Evolutionary conservation across 2,329 filamentous ascomycete genomes (phyloP), one percentile per base, ranked within the genome.

Genomic region (Ascochyta pisi): DNA sequence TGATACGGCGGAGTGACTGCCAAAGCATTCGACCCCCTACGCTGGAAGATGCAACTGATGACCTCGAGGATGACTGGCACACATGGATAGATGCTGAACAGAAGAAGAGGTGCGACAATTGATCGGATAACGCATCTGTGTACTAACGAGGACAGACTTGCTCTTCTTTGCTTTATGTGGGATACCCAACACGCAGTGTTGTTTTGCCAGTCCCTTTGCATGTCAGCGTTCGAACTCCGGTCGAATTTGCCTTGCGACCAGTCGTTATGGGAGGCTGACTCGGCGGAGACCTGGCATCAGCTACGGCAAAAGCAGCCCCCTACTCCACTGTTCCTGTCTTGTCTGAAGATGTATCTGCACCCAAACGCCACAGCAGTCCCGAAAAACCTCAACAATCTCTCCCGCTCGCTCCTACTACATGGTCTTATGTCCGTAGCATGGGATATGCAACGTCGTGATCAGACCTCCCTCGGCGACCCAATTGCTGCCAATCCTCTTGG

Each of bases 191-290:
- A 88, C 57, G 85, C 85, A 0, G 84, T 87, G 0, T 76, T 88
- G 0, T 88, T 88, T 67, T 87, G 84, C n/a, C 85, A 88, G 64
- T 86, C 83, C 4, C 78, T 88, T 0, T 88, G 85, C 70, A 88
- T 88, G 85, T 87, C 84, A 1, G 83, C 85, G 0, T 87, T 87
- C 45, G 85, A 88, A 62, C 77, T 89, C 1, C 80, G 84, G 0
- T 79, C 84, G 0, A 77, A 79, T 2, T 68, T 88, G 2, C 86
- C 85, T 0, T 87, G 83, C 62, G 77, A 80, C 37, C 78, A 84
- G 45, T 67, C 76, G 0, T 63, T 82, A 0, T 89, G 86, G 85
- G 85, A 87, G 66, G 84, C 86, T 2, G 69, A 77, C 1, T 80
- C 82, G 0, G 79, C 84, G 0, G 75, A 78, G 6, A 77, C 80